Base-by-base conservation (phyloP, 129 eudicot genomes). In the Escallonia rubra region DNA sequence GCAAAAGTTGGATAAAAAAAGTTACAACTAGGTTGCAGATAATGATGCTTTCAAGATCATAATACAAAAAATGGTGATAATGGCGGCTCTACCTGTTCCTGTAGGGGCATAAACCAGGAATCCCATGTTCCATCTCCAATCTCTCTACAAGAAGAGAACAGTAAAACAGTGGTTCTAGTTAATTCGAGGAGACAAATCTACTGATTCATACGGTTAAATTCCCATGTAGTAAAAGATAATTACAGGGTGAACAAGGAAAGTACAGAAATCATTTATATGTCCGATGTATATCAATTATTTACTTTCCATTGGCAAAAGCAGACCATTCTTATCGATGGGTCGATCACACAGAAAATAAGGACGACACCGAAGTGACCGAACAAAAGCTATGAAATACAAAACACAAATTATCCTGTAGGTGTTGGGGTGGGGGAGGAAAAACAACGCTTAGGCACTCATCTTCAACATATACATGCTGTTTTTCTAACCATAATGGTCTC, bases 81-180 rank as follows among this genome's bases (percentile, higher is more conserved):
- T n/a, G 15, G 38, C 7, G 23, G 56, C 42, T 64, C 43, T 77
- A 88, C 98, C 89, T 92, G 98, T 61, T 88, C 89, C 43, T 77
- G 70, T 44, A 92, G 80, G 55, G 96, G 87, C 87, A 61, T 92
- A 74, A 88, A 88, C 98, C 98, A 92, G 65, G 98, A 92, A 81
- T 86, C 96, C 98, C 96, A 88, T 51, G 87, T 51, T 74, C 98
- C 98, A 80, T 83, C 70, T 65, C 98, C 98, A 80, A 92, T 84
- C 78, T 92, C 98, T 61, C 98, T 92, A 75, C 42, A 78, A 70
- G 41, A 56, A 0, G 42, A 4, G 34, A 53, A 51, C 38, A 74
- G 5, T 58, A 50, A 61, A 61, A 11, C 4, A 7, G 59, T 0
- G 15, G 38, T 38, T 69, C 8, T 14, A 10, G 14, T 10, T 78